Percentiles rank a stretch among this genome's conserved stretches.
These are phyloP conservation scores for Saitozyma podzolica DNA, from an alignment of 768 basidiomycete genomes.

Conservation along the genomic window DNA sequence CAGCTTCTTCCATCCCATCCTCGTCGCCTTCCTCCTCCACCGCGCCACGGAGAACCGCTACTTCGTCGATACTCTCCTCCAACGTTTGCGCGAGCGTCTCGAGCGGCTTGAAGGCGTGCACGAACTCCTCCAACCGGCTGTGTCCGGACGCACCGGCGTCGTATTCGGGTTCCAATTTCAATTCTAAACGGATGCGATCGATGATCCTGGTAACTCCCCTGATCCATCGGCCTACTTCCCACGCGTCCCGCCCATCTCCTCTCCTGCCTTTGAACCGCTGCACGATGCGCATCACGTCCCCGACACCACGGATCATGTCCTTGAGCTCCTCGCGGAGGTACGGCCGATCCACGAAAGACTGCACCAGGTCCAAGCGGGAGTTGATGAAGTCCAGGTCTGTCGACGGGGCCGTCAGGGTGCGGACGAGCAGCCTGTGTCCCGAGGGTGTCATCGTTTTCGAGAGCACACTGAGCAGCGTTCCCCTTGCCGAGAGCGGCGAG, in stretches of 20 bases:
- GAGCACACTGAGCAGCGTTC: constrained; percentile 49
- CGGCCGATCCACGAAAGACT: constrained; percentile 37
- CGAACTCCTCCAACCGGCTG: constrained; percentile 17
- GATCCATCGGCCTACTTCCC: constrained; percentile 42
- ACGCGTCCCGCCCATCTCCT: constrained; percentile 42
- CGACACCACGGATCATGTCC: constrained; percentile 27
- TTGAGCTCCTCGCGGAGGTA: constrained; percentile 42
- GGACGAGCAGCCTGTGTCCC: constrained; percentile 46
- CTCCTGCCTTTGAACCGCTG: constrained; percentile 40
- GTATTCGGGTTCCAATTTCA: not conserved
- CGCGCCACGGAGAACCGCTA: constrained; percentile 15
- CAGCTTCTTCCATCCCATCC: constrained; percentile 16
- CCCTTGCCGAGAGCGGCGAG: constrained; percentile 38
- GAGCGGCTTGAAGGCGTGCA: constrained; percentile 18
- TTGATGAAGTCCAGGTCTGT: constrained; percentile 36
- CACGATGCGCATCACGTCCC: constrained; percentile 45
- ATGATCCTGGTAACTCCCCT: constrained; percentile 26
- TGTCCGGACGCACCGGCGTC: not conserved
- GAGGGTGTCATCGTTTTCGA: constrained; percentile 41
- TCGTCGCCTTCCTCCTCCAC: constrained; percentile 23
- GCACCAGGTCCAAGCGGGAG: constrained; percentile 39
- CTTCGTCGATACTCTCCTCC: constrained; percentile 39
- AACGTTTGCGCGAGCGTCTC: constrained; percentile 26
- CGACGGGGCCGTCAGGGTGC: constrained; percentile 45
- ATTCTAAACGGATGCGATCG: not conserved